Base-by-base conservation (phyloP, 2,329 filamentous ascomycete species). In the Stagonosporopsis rhizophila region DNA sequence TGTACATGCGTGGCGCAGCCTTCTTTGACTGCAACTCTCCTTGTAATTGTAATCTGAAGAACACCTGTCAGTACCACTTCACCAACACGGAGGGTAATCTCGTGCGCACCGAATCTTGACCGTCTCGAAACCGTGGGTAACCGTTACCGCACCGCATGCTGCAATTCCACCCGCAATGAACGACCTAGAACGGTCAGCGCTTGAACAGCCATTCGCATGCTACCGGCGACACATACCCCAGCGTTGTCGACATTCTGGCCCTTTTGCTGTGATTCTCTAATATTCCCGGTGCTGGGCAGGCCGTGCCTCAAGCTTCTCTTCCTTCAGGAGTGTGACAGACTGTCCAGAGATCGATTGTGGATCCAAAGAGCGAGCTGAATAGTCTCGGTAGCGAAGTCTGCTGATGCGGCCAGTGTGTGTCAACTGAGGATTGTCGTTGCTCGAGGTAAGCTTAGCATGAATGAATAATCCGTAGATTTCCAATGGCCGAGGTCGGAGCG, bases 101-200 rank as follows among this genome's bases (percentile, higher is more conserved):
- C 47, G 45, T 58, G 73, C 83, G 74, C 82, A 93, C 89, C 93
- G 90, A 75, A 98, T 98, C 85, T 99, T 99, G 76, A 99, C 92
- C 12, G 94, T 98, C 80, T 99, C 95, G 80, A 98, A 98, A 54
- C 93, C 93, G 79, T 99, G 95, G 46, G 95, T 98, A 64, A 96
- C 93, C 37, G 94, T 98, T 55, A 99, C 95, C 64, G 95, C 95
- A 73, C 95, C 95, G 80, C 94, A 98, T 64, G 95, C 95, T 74
- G 95, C 95, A 73, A 99, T 90, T 75, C 95, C 95, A 75, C 95
- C 95, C 54, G 95, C 94, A 71, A 98, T 87, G 82, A 99, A 99
- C 60, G 92, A 91, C 66, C 93, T 86, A 48, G 6, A 19, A 3
- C n/a, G 6, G 25, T 34, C 23, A 42, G 53, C 61, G 32, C 60